A percentile compares a stretch with the other conserved stretches of the same genome.
phyloP scores from a whole-genome alignment of 805 yeast genomes.

The Candida piceae region DNA sequence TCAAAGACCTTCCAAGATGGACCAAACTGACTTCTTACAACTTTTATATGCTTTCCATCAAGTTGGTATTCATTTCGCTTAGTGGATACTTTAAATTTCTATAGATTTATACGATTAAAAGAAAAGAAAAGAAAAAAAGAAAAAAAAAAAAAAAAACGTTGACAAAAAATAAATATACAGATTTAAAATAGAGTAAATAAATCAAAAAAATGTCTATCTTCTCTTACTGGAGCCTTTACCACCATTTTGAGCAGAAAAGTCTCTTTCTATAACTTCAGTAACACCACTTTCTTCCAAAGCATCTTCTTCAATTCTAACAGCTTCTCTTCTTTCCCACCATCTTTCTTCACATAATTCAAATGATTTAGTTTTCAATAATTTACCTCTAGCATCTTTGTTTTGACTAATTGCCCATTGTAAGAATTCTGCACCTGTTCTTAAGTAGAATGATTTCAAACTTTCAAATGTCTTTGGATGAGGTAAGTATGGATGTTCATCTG shows the following conservation, averaged over 20 bases:
- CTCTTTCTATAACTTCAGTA: conserved; percentile 79
- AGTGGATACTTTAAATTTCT: too few relatives aligned
- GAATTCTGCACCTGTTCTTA: conserved; percentile 81
- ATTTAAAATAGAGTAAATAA: too few relatives aligned
- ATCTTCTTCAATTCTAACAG: conserved; percentile 82
- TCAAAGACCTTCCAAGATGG: conserved; percentile 89
- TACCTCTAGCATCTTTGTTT: conserved; percentile 82
- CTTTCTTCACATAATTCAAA: conserved; percentile 90
- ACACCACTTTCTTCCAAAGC: conserved; percentile 90
- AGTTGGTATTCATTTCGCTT: conserved; percentile 95
- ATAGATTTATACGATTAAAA: too few relatives aligned
- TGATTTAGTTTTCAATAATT: conserved; percentile 80
- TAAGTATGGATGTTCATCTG: conserved; percentile 93
- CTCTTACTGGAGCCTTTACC: conserved; percentile 38
- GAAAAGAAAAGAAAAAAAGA: not conserved
- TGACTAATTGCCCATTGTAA: conserved; percentile 91
- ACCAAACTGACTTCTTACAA: conserved; percentile 87
- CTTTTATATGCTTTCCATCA: conserved; percentile 90
- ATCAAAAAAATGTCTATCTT: conserved; percentile 36
- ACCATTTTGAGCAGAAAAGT: conserved; percentile 34
- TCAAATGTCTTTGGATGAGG: conserved; percentile 97
- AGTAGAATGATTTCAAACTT: conserved; percentile 73
- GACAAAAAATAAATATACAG: too few relatives aligned
- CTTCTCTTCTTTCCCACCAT: conserved; percentile 99
- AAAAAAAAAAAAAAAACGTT: too few relatives aligned